Evolutionary conservation across 345 rosid genomes (phyloP).

Genomic region (Citrus reticulata): DNA sequence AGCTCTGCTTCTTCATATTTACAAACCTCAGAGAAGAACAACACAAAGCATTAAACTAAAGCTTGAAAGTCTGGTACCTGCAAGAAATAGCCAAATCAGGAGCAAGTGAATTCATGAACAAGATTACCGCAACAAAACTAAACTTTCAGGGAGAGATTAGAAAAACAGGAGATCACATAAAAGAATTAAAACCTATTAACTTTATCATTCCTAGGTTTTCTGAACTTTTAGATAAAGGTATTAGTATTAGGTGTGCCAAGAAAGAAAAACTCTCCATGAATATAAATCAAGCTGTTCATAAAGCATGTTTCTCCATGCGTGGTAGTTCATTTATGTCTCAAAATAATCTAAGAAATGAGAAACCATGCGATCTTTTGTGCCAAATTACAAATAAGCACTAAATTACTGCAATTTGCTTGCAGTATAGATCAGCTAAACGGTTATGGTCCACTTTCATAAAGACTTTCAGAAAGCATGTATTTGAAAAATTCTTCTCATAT

Average conservation of each 20-base stretch:
- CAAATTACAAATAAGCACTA: background rate
- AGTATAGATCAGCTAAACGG: background rate
- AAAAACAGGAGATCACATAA: background rate
- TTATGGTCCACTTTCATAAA: background rate
- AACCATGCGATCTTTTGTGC: background rate
- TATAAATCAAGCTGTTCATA: background rate
- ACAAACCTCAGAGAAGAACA: slow-evolving; percentile 31
- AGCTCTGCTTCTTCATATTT: slow-evolving; percentile 56
- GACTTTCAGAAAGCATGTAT: background rate
- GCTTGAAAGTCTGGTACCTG: slow-evolving; percentile 13
- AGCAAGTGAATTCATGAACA: background rate
- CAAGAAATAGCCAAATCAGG: slow-evolving; percentile 14
- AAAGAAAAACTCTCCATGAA: background rate
- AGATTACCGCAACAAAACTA: background rate
- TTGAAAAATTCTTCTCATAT: background rate
- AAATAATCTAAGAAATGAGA: background rate
- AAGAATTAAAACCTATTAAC: background rate
- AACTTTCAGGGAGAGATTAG: background rate
- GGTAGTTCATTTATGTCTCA: background rate
- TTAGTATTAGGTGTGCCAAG: background rate
- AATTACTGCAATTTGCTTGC: background rate
- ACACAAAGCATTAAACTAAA: slow-evolving; percentile 17
- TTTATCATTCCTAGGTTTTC: background rate
- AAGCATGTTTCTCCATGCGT: background rate
- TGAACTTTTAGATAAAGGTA: background rate